These are phyloP conservation scores for Candida smagusa DNA, from an alignment of 1,139 yeast species.

Conservation along the genomic window DNA sequence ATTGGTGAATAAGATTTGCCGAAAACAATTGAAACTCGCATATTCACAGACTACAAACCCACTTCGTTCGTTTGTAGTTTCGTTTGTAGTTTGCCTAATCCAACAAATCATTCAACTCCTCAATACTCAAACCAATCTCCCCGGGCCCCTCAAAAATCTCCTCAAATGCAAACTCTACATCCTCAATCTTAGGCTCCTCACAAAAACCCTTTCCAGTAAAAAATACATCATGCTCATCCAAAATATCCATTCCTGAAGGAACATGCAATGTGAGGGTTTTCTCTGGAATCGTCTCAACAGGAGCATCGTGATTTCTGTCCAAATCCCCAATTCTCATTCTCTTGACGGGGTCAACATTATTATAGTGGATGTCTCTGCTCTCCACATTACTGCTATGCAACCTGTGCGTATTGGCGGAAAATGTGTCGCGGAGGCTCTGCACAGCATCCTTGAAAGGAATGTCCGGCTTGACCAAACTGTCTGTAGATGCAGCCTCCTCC, in stretches of 20 bases:
- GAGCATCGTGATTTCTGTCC: slow-evolving; percentile 10
- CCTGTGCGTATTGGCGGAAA: slow-evolving; percentile 2
- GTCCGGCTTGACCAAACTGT: slow-evolving; percentile 7
- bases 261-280: slow-evolving; percentile 24
- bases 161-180: slow-evolving; percentile 3
- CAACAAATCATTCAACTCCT: slow-evolving; percentile 37
- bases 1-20: no score
- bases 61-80: background rate
- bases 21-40: no score
- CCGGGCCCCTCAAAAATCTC: slow-evolving; percentile 8
- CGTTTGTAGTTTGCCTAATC: slow-evolving; percentile 18
- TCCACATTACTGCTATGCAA: slow-evolving; percentile 5
- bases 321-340: slow-evolving; percentile 3
- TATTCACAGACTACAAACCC: no score
- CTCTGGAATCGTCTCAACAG: slow-evolving; percentile 17
- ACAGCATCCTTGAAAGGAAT: slow-evolving; percentile 2
- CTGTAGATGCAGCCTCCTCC: slow-evolving; percentile 6
- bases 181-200: slow-evolving; percentile 1
- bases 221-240: slow-evolving; percentile 21
- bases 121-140: slow-evolving; percentile 29
- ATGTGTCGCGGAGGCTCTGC: slow-evolving; percentile 4
- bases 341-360: slow-evolving; percentile 37
- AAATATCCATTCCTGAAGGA: slow-evolving; percentile 29
- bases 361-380: slow-evolving; percentile 13
- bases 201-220: slow-evolving; percentile 17